Conservation (phyloP, 768 basidiomycete genomes). For the Rubroboletus pulcherrimus region DNA sequence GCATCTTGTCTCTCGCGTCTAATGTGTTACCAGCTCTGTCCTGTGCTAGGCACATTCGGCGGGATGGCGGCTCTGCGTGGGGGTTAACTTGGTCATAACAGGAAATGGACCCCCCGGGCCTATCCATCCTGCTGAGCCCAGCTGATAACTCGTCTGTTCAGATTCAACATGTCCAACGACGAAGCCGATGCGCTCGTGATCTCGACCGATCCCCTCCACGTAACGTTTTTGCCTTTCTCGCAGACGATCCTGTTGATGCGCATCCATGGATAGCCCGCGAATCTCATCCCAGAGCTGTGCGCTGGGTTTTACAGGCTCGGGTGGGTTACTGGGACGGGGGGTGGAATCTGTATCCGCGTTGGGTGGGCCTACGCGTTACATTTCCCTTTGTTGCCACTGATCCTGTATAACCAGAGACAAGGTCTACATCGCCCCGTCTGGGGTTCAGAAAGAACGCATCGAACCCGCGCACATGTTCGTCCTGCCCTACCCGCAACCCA, state of each 20-base stretch:
- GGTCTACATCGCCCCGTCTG: constrained; percentile 84
- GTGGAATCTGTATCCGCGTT: constrained; percentile 70
- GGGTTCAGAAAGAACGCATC: constrained; percentile 90
- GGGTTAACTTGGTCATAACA: neutral
- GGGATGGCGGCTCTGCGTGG: too few relatives aligned
- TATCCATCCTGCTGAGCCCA: neutral
- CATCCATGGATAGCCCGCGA: constrained; percentile 63
- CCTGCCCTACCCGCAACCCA: constrained; percentile 66
- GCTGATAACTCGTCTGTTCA: neutral
- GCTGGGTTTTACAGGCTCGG: constrained; percentile 80
- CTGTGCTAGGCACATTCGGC: neutral
- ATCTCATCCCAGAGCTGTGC: constrained; percentile 84
- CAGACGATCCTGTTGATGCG: neutral
- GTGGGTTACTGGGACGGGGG: constrained; percentile 91
- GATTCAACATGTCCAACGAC: constrained; percentile 15
- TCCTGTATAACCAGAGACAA: constrained; percentile 43
- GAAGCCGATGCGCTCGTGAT: constrained; percentile 49
- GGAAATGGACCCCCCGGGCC: neutral
- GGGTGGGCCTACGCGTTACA: constrained; percentile 41
- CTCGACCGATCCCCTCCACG: constrained; percentile 62
- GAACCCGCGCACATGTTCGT: constrained; percentile 83
- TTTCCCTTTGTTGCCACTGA: neutral
- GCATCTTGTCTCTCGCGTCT: too few relatives aligned
- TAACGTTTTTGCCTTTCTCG: constrained; percentile 15
- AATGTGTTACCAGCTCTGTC: too few relatives aligned